These are phyloP conservation scores for Calonectria pteridis DNA, from an alignment of 2,329 filamentous ascomycete species.

Conservation along the genomic window DNA sequence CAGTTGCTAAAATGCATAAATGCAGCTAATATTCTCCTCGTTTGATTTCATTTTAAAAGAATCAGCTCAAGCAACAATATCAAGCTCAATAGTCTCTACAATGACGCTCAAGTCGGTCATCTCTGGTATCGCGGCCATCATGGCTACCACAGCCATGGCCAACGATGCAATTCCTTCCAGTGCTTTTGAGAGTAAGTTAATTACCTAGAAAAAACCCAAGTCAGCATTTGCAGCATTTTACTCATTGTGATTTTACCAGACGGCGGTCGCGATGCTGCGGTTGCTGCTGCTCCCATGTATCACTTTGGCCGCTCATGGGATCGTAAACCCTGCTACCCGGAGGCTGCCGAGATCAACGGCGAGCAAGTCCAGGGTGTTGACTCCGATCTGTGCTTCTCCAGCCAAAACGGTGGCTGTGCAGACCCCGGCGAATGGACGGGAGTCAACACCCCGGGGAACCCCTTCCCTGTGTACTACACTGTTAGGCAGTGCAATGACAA, in stretches of 20 bases:
- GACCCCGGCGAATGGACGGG: slow-evolving; percentile 19
- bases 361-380: slow-evolving; percentile 3
- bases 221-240: background rate
- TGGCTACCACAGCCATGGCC: slow-evolving; percentile 4
- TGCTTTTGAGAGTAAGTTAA: slow-evolving; percentile 8
- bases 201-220: background rate
- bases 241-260: background rate
- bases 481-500: slow-evolving; percentile 30
- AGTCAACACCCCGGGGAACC: slow-evolving; percentile 13
- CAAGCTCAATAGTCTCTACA: too few species aligned
- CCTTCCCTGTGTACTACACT: slow-evolving; percentile 33
- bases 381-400: slow-evolving; percentile 15
- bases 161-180: slow-evolving; percentile 13
- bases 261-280: slow-evolving; percentile 7
- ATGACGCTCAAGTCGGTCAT: slow-evolving; percentile 7
- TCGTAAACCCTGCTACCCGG: slow-evolving; percentile 19
- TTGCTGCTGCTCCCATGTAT: slow-evolving; percentile 23
- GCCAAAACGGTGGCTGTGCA: slow-evolving; percentile 17
- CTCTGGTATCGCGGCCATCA: background rate
- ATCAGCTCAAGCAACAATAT: background rate
- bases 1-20: background rate
- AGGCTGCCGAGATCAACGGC: slow-evolving; percentile 12
- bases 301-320: slow-evolving; percentile 20
- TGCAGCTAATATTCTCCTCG: background rate
- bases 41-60: background rate